Conservation (phyloP, 1,284 basidiomycete genomes). For the Pseudozyma flocculosa region DNA sequence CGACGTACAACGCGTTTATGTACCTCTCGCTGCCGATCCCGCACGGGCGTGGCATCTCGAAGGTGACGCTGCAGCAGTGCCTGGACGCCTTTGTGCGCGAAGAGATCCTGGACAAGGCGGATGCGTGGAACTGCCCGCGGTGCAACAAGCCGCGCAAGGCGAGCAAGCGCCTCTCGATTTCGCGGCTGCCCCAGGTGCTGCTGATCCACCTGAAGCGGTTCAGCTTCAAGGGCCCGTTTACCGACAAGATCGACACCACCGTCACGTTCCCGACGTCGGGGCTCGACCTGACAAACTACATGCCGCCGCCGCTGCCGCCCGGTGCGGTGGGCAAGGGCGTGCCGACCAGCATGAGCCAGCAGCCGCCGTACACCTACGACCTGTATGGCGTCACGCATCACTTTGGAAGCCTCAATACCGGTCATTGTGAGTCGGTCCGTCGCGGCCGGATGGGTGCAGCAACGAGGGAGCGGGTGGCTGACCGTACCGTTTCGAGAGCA, state of each 20-base stretch:
- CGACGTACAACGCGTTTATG: slow-evolving; percentile 77
- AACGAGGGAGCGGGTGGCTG: not conserved
- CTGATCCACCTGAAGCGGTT: slow-evolving; percentile 96
- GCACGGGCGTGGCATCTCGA: slow-evolving; percentile 64
- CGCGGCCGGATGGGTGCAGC: not conserved
- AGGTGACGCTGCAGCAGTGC: slow-evolving; percentile 75
- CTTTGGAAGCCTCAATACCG: slow-evolving; percentile 55
- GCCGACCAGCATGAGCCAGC: slow-evolving; percentile 35
- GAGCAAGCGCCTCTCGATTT: slow-evolving; percentile 79
- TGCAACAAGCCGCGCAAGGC: slow-evolving; percentile 84
- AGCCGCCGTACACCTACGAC: slow-evolving; percentile 59
- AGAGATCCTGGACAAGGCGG: slow-evolving; percentile 87
- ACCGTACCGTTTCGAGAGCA: too few species aligned
- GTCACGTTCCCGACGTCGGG: slow-evolving; percentile 70
- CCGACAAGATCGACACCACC: slow-evolving; percentile 70
- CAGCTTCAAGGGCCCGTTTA: slow-evolving; percentile 85
- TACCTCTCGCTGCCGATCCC: slow-evolving; percentile 55
- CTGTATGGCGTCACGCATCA: slow-evolving; percentile 60
- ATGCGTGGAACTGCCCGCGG: slow-evolving; percentile 86
- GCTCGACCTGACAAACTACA: slow-evolving; percentile 86
- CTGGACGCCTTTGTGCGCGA: slow-evolving; percentile 86
- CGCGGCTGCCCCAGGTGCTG: slow-evolving; percentile 85
- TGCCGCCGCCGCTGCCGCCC: slow-evolving; percentile 66
- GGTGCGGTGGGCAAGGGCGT: slow-evolving; percentile 18
- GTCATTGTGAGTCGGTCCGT: slow-evolving; percentile 41